Evolutionary conservation across 2,329 filamentous ascomycete genomes (phyloP), one percentile per base, ranked within the genome.

Genomic region (Neurospora crassa): DNA sequence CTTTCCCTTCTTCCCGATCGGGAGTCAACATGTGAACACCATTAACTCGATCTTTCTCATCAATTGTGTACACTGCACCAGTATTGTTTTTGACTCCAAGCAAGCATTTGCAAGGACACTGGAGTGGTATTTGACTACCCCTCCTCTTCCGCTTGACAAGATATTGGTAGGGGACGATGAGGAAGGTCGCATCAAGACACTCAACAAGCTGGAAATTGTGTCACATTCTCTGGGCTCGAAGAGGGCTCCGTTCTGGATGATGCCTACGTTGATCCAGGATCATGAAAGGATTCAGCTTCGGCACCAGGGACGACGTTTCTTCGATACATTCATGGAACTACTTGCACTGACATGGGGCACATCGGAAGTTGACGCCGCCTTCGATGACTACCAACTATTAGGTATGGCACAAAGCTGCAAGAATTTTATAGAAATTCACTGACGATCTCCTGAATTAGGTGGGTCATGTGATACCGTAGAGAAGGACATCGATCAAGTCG

Each of bases 21-120:
- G 59, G 0, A 72, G 67, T 5, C 69, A 76, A 2, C 77, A 80
- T 53, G 76, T 78, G 43, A 70, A 80, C 69, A 78, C 59, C 3
- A 79, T 81, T 71, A 80, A 80, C 70, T 68, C 59, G 10, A 75
- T 79, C 16, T 41, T 80, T 0, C 72, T 81, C 2, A 77, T 80
- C 68, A 76, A 79, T 14, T 70, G 71, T 4, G 67, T 70, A 6
- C 16, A 10, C 8, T 77, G 76, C 70, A 74, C 73, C 4, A 77
- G 73, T 43, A 73, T 79, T 20, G 75, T 80, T n/a, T 80, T 79
- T 53, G 69, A 72, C n/a, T 74, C 75, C 3, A 63, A 43, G 18
- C 67, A 72, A 2, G 71, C 14, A 16, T 78, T 79, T 63, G 40
- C 71, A 2, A 71, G 70, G 29, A 77, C 76, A 0, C 70, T 79